These are phyloP conservation scores for Alternaria sp. DNA, from an alignment of 2,329 filamentous ascomycete genomes.

Conservation along the genomic window DNA sequence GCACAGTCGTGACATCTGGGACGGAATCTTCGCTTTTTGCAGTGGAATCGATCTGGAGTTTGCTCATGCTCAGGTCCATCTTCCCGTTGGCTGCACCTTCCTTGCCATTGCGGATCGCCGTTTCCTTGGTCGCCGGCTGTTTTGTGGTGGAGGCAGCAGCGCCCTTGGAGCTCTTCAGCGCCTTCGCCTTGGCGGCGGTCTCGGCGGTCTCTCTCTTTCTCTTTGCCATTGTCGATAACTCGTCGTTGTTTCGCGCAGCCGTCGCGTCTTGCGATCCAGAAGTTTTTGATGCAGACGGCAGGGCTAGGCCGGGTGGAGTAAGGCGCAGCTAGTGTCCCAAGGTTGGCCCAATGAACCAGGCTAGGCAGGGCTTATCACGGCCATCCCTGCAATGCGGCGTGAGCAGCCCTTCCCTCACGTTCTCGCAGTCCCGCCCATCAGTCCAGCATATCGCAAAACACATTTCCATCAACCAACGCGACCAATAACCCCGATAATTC, in stretches of 20 bases:
- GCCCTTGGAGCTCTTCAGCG: slow-evolving; percentile 37
- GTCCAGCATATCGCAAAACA: slow-evolving; percentile 36
- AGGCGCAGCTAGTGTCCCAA: slow-evolving; percentile 1
- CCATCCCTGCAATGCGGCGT: slow-evolving; percentile 16
- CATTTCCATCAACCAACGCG: slow-evolving; percentile 45
- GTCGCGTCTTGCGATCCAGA: slow-evolving; percentile 21
- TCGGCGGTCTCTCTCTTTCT: slow-evolving; percentile 42
- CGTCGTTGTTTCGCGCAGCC: slow-evolving; percentile 10
- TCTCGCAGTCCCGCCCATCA: slow-evolving; percentile 37
- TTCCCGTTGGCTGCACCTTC: slow-evolving; percentile 22
- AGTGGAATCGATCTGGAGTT: slow-evolving; percentile 13
- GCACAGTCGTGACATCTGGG: slow-evolving; percentile 61
- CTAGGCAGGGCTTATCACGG: slow-evolving; percentile 36
- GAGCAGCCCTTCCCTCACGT: slow-evolving; percentile 33
- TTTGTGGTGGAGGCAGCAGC: slow-evolving; percentile 24
- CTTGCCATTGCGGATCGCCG: slow-evolving; percentile 23
- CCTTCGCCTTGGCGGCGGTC: slow-evolving; percentile 22
- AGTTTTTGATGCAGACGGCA: slow-evolving; percentile 28
- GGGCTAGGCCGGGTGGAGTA: slow-evolving; percentile 23
- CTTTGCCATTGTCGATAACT: slow-evolving; percentile 38
- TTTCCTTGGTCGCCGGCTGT: slow-evolving; percentile 20
- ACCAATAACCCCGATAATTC: slow-evolving; percentile 38
- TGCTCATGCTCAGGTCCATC: slow-evolving; percentile 26
- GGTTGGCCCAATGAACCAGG: slow-evolving; percentile 10
- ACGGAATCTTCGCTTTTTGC: slow-evolving; percentile 9